phyloP scores from a whole-genome alignment of 805 yeast genomes.

The Blastobotrys mokoenaii region DNA sequence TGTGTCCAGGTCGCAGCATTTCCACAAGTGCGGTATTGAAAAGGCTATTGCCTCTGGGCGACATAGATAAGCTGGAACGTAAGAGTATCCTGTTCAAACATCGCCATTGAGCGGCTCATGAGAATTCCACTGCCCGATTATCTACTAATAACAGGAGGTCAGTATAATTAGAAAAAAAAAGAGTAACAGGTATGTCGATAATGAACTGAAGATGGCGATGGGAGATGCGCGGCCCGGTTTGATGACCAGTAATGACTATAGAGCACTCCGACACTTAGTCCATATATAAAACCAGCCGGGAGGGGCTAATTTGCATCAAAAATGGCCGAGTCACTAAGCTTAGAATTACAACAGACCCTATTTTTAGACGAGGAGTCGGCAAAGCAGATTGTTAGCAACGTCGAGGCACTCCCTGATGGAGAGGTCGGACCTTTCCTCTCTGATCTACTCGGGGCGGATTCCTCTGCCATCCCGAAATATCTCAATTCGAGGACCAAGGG shows the following conservation, averaged over 20 bases:
- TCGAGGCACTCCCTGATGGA: neutral
- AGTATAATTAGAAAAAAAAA: no score
- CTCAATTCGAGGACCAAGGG: neutral
- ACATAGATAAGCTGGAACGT: no score
- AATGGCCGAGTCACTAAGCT: neutral
- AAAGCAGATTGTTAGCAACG: constrained; percentile 2
- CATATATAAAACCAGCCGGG: neutral
- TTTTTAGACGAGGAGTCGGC: constrained; percentile 2
- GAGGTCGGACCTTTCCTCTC: constrained; percentile 1
- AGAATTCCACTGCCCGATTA: no score
- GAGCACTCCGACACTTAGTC: neutral
- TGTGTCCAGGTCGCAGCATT: no score
- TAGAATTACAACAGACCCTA: neutral
- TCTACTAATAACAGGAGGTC: no score
- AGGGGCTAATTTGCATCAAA: neutral
- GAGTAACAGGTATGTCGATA: no score
- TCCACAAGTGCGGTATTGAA: no score
- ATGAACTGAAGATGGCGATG: no score
- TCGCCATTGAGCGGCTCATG: no score
- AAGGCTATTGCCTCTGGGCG: no score
- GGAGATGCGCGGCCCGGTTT: neutral
- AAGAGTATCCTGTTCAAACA: no score
- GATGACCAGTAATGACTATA: neutral
- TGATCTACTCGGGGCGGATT: constrained; percentile 2
- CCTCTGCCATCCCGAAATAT: neutral